Base-by-base conservation (phyloP, 306 rosid genomes). In the Datisca glomerata region DNA sequence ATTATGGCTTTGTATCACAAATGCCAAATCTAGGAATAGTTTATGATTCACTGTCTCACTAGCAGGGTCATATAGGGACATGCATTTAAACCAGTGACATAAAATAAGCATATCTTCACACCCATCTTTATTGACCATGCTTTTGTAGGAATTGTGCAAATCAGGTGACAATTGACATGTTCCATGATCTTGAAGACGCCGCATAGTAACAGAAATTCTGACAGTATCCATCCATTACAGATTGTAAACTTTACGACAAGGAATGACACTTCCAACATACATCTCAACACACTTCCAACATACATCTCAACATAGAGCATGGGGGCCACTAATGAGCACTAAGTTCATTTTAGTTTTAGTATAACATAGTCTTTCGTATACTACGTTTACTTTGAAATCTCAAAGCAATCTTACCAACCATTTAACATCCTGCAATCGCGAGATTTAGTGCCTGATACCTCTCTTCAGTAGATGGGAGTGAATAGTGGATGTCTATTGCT, bases 381-480 rank as follows among this genome's bases (percentile, higher is more conserved):
- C 76, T 58, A 66, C 69, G 66, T 71, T 77, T 70, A 73, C 71
- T 77, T 61, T 72, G 69, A 80, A 78, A 74, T 69, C 95, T 83
- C 76, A 74, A 76, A 80, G 97, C 95, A 80, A 63, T 78, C 98
- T 91, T 91, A 91, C 98, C 98, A 84, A 91, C 96, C 80, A 75
- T 70, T n/a, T 63, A 91, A 80, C 81, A 91, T 89, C 92, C 94
- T 64, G 91, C 81, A 68, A 80, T 70, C 52, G 61, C 49, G 81
- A 71, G 81, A 75, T 61, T 70, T 60, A 68, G 70, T 72, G 93
- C 79, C 78, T 61, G 96, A 80, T 73, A 84, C 86, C 85, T 75
- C 84, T 91, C 93, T 91, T 83, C 86, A 21, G 69, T 67, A 73
- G 86, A 78, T 65, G 95, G 68, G 73, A 63, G 72, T 67, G 83